Percentiles rank a stretch among this genome's conserved stretches.
Evolutionary conservation across 495 filamentous ascomycete genomes (phyloP).

Genomic region (Delitschia confertaspora): DNA sequence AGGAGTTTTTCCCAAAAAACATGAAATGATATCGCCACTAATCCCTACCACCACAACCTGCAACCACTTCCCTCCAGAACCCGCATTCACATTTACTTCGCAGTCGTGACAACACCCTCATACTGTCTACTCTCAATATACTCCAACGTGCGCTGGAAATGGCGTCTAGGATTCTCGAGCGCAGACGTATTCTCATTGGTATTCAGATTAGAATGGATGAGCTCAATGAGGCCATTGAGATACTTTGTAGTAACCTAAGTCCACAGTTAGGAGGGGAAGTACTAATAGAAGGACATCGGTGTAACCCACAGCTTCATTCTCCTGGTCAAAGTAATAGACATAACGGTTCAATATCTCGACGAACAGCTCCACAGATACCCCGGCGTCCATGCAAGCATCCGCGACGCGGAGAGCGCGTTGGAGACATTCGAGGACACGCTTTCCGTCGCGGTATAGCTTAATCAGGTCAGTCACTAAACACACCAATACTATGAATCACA

Average conservation of each 20-base stretch:
- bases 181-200: constrained; percentile 71
- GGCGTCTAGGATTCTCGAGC: constrained; percentile 76
- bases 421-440: constrained; percentile 90
- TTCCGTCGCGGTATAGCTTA: constrained; percentile 92
- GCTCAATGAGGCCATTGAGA: constrained; percentile 93
- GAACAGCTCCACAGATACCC: constrained; percentile 92
- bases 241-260: constrained; percentile 88
- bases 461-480: constrained; percentile 23
- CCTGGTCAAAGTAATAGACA: constrained; percentile 98
- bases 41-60: too few relatives aligned
- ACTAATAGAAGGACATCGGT: not conserved
- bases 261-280: not conserved
- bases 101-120: constrained; percentile 73
- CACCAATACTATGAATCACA: constrained; percentile 11
- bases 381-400: constrained; percentile 99
- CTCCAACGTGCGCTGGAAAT: constrained; percentile 89
- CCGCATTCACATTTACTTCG: too few relatives aligned
- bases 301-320: constrained; percentile 80
- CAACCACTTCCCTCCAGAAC: too few relatives aligned
- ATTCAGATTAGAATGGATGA: constrained; percentile 91
- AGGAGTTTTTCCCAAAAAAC: too few relatives aligned
- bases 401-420: constrained; percentile 92
- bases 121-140: constrained; percentile 87
- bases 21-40: too few relatives aligned
- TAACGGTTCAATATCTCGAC: constrained; percentile 97